Percentiles rank a stretch among this genome's conserved stretches.
Conservation (phyloP, 2,329 filamentous ascomycete genomes). For the Penicillium oxalicum region DNA sequence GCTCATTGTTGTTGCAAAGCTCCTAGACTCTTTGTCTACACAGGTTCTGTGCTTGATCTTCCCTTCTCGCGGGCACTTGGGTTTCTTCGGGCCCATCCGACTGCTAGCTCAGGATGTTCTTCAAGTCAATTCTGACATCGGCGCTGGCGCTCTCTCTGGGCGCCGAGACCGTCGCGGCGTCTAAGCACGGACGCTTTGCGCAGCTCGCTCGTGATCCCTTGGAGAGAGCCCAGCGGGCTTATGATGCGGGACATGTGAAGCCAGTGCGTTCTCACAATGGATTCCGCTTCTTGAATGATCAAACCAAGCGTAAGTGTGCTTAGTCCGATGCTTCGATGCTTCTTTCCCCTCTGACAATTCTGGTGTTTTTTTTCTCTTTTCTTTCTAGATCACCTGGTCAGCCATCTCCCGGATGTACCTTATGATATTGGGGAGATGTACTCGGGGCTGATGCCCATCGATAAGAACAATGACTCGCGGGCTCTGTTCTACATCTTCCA, state of each 20-base stretch:
- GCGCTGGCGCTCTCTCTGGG: constrained; percentile 20
- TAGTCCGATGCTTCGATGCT: no score
- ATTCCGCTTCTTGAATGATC: constrained; percentile 23
- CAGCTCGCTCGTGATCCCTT: constrained; percentile 19
- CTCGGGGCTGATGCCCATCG: constrained; percentile 50
- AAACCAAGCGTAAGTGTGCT: constrained; percentile 22
- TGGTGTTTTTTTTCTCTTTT: no score
- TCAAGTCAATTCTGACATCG: constrained; percentile 22
- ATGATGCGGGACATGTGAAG: constrained; percentile 10
- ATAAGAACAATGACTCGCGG: constrained; percentile 40
- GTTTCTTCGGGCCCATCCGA: neutral
- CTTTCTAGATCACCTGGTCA: constrained; percentile 54
- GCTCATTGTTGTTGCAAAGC: no score
- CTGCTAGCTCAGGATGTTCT: constrained; percentile 17
- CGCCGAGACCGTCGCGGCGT: constrained; percentile 15
- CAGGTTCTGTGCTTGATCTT: neutral
- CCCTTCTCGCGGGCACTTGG: neutral
- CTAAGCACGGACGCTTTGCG: constrained; percentile 23
- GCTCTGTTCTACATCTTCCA: constrained; percentile 48
- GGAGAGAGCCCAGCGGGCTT: constrained; percentile 18
- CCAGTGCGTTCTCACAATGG: constrained; percentile 13
- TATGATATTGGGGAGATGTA: constrained; percentile 59
- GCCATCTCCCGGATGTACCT: constrained; percentile 60
- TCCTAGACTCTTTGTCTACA: no score
- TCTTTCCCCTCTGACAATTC: no score